Percentiles rank a stretch among this genome's conserved stretches.
These are phyloP conservation scores for Hypoxylon sp. DNA, from an alignment of 2,329 filamentous ascomycete species.

Conservation along the genomic window DNA sequence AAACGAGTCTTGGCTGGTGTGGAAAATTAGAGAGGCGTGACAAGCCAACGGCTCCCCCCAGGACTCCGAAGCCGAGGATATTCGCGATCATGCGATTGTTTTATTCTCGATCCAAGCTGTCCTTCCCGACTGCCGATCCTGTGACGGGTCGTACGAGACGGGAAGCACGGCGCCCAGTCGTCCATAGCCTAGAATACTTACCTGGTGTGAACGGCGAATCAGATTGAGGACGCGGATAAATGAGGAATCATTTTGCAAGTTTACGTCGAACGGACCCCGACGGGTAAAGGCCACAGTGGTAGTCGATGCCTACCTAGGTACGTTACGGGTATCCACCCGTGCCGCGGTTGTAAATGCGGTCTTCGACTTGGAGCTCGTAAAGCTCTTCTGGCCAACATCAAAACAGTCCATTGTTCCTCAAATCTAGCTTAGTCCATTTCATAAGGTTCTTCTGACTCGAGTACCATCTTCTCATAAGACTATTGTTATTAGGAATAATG, in stretches of 20 bases:
- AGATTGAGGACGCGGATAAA: constrained; percentile 16
- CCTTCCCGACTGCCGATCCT: background rate
- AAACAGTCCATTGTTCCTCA: too few relatives aligned
- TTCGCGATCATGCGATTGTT: constrained; percentile 2
- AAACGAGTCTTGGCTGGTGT: background rate
- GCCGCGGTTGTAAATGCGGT: too few relatives aligned
- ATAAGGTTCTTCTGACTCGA: too few relatives aligned
- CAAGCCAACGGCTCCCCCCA: constrained; percentile 1
- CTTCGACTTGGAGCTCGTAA: too few relatives aligned
- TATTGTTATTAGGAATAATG: too few relatives aligned
- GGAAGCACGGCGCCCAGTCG: constrained; percentile 15
- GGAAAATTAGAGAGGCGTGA: background rate
- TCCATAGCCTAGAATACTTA: constrained; percentile 4
- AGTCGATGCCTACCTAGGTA: too few relatives aligned
- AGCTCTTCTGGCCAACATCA: too few relatives aligned
- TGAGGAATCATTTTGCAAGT: constrained; percentile 12
- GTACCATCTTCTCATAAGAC: too few relatives aligned
- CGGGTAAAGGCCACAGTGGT: background rate
- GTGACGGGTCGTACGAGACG: constrained; percentile 6
- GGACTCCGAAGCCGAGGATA: constrained; percentile 2
- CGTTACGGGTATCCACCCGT: too few relatives aligned
- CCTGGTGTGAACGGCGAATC: constrained; percentile 8
- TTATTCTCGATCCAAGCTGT: constrained; percentile 4
- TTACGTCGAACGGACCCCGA: background rate
- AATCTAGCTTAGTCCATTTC: too few relatives aligned